Base-by-base conservation (phyloP, 2,329 filamentous ascomycete genomes). In the Dothideomycetidae sp. region DNA sequence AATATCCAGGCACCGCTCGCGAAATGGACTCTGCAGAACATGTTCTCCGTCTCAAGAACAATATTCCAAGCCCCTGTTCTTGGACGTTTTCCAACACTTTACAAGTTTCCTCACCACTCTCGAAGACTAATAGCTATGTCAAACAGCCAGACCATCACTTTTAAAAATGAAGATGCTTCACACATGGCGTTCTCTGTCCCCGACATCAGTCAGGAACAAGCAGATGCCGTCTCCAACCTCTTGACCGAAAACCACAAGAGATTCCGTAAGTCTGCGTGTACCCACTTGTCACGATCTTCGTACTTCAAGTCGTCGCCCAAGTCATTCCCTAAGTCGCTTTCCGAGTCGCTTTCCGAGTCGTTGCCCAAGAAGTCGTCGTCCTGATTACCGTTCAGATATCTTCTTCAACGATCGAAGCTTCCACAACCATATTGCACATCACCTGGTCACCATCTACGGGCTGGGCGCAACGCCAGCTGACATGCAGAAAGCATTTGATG, bases 351-450 rank as follows among this genome's bases (percentile, higher is more conserved):
- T n/a, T n/a, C n/a, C n/a, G n/a, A n/a, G n/a, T n/a, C n/a, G n/a
- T n/a, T n/a, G n/a, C n/a, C n/a, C n/a, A n/a, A n/a, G n/a, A n/a
- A n/a, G n/a, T n/a, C n/a, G n/a, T n/a, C n/a, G n/a, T n/a, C n/a
- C n/a, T n/a, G n/a, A n/a, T n/a, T n/a, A n/a, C n/a, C n/a, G n/a
- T n/a, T 12, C 31, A 42, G 39, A 93, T 52, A 78, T 85, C 41
- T 92, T 78, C 60, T 93, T 85, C 66, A 92, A 90, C 43, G 42
- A 68, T 0, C 51, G 57, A 2, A 78, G 79, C 0, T 92, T 80
- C 44, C 86, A 94, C 51, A 66, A 93, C 54, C 85, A 93, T 50
- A 82, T 90, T 42, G 68, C 68, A 3, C 85, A 93, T 48, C 76
- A 84, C 23, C 59, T 92, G 4, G 68, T 93, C 9, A 75, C 76